Base-by-base conservation (phyloP, 108 stramenopile genomes). In the Thalassiosira profunda region DNA sequence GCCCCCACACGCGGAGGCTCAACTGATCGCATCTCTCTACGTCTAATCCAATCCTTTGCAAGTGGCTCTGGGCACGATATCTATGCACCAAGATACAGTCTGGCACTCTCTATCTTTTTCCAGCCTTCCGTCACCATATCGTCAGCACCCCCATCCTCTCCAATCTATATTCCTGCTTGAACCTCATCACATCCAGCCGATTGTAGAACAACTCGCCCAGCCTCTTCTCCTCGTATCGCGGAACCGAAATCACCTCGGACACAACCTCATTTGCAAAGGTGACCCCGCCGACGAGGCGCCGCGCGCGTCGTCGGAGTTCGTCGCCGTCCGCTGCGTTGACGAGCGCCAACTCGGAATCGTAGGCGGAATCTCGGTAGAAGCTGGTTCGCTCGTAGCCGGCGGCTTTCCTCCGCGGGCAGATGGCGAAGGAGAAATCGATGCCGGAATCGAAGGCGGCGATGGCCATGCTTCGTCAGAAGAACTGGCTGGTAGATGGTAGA, bases 351-450 rank as follows among this genome's bases (percentile, higher is more conserved):
- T n/a, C n/a, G n/a, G n/a, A n/a, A n/a, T n/a, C n/a, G n/a, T n/a
- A n/a, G n/a, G n/a, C n/a, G n/a, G n/a, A n/a, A n/a, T n/a, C n/a
- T n/a, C n/a, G n/a, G n/a, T n/a, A n/a, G n/a, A 14, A 0, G 38
- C 52, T 38, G 20, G 38, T 42, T 23, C 7, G 31, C 1, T 30
- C 35, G 18, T 30, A 21, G 11, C 28, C n/a, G n/a, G n/a, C n/a
- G n/a, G n/a, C n/a, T n/a, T n/a, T n/a, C n/a, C 53, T 8, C 8
- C 3, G 43, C 23, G 41, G 40, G 21, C 59, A 43, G 12, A 67
- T 43, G 15, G 66, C 66, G 24, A 67, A 67, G 52, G 66, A 55
- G n/a, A 55, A 55, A 26, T 67, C 66, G 30, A 53, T 55, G 0
- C 40, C 28, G 1, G 60, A 38, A 44, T 61, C 41, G 60, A 44